Evolutionary conservation across 148 eudicot species (phyloP), one percentile per base, ranked within the genome.

Genomic region (Chenopodium suecicum): DNA sequence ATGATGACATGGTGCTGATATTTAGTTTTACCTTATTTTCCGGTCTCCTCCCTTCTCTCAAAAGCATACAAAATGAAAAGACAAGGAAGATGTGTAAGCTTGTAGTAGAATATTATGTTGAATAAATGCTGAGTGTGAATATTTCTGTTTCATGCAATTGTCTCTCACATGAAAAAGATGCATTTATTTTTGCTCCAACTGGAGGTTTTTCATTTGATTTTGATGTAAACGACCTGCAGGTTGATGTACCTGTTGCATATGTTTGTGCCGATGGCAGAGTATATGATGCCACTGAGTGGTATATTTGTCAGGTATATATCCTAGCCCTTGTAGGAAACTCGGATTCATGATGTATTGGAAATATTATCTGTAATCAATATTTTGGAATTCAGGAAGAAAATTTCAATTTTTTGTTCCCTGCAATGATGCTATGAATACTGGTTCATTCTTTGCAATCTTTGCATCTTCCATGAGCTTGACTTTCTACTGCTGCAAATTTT

Each of bases 271-370:
- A 91, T 79, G 86, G 99, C 86, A 92, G 80, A 87, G 85, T 95
- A 75, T 95, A 92, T 79, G 85, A 93, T 88, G 97, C 97, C 62
- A 91, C 98, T 70, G 97, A 93, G 82, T 95, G 98, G 98, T 95
- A 95, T 83, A 91, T 93, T 41, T 95, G 99, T 83, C 99, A 93
- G 98, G 99, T 95, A 87, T 75, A 27, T 78, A 48, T 50, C 20
- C n/a, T 9, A 48, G 22, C n/a, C 60, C 16, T 80, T 64, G 41
- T 56, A 62, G 13, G 76, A 75, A 50, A 1, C 41, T 62, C 46
- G 65, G 73, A 74, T 65, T 13, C 54, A 5, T 50, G 32, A 73
- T 56, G 23, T 56, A 13, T 9, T 17, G 41, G 32, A 60, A 8
- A 41, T 8, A n/a, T 17, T 44, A 68, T 68, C 10, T 68, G 72